Conservation (phyloP, 2,329 filamentous ascomycete species). For the Fusarium sp. region DNA sequence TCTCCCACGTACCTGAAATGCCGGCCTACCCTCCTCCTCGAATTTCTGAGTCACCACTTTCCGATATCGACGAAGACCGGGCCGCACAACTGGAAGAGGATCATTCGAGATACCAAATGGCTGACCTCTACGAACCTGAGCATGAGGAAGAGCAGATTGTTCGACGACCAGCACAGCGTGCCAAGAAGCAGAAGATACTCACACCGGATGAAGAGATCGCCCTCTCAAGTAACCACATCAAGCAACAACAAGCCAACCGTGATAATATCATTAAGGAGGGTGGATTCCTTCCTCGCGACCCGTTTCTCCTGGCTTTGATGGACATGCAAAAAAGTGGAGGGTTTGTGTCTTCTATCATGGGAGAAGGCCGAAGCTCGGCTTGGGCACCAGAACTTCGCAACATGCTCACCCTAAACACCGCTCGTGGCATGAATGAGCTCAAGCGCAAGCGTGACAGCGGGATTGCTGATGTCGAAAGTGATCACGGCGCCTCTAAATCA, state of each 20-base stretch:
- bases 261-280: slow-evolving; percentile 87
- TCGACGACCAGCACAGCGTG: slow-evolving; percentile 77
- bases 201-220: slow-evolving; percentile 85
- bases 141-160: slow-evolving; percentile 70
- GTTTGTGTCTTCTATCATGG: slow-evolving; percentile 89
- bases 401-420: slow-evolving; percentile 88
- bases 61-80: slow-evolving; percentile 74
- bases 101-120: slow-evolving; percentile 64
- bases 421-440: slow-evolving; percentile 80
- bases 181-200: slow-evolving; percentile 82
- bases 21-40: slow-evolving; percentile 66
- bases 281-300: slow-evolving; percentile 87
- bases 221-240: slow-evolving; percentile 81
- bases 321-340: slow-evolving; percentile 92
- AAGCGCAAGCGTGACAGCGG: slow-evolving; percentile 96
- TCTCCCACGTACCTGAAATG: slow-evolving; percentile 67
- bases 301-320: slow-evolving; percentile 86
- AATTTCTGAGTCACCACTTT: slow-evolving; percentile 78
- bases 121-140: slow-evolving; percentile 72
- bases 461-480: slow-evolving; percentile 81
- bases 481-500: slow-evolving; percentile 73
- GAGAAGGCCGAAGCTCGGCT: slow-evolving; percentile 79
- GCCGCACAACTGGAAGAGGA: slow-evolving; percentile 71
- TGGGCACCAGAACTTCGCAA: slow-evolving; percentile 95
- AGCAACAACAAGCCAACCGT: slow-evolving; percentile 86